Base-by-base conservation (phyloP, 768 basidiomycete species). In the Tricholoma saponaceum region DNA sequence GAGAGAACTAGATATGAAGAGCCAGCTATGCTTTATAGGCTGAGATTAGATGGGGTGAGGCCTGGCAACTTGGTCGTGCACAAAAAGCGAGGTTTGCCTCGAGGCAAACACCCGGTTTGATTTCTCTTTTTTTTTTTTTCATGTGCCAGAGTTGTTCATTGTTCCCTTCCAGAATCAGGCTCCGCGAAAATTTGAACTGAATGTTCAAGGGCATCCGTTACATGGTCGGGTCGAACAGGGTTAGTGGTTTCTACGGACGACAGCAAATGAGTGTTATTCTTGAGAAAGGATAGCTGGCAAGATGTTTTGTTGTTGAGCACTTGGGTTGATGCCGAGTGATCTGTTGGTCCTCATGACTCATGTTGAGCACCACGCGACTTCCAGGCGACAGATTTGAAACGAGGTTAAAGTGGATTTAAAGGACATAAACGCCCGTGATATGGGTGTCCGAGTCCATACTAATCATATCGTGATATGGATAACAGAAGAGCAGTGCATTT, bases 81-180 rank as follows among this genome's bases (percentile, higher is more conserved):
- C 66, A 67, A 69, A 73, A 69, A 73, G 79, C 66, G 75, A 77
- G 79, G 78, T 75, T 58, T 64, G 74, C 69, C 79, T 79, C 79
- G 79, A 82, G 83, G 82, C 79, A 60, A 69, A 66, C 68, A 54
- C 55, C 50, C 12, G 26, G 20, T 35, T 43, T 44, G 39, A 54
- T 30, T 18, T n/a, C n/a, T n/a, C n/a, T n/a, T n/a, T n/a, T 46
- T 51, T 60, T 55, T 51, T 51, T 54, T 55, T 53, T 47, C 50
- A 58, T 49, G 50, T 50, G 41, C 23, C 46, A 23, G 52, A 5
- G 13, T 8, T 56, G 44, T 22, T 49, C 39, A 44, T 56, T 54
- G 25, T 39, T 51, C 35, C 32, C 52, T 32, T 13, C 23, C 18
- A 35, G 4, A 47, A 26, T 14, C 13, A n/a, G 20, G 20, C 14